Conservation (phyloP, 768 basidiomycete species). For the Kwoniella europaea region DNA sequence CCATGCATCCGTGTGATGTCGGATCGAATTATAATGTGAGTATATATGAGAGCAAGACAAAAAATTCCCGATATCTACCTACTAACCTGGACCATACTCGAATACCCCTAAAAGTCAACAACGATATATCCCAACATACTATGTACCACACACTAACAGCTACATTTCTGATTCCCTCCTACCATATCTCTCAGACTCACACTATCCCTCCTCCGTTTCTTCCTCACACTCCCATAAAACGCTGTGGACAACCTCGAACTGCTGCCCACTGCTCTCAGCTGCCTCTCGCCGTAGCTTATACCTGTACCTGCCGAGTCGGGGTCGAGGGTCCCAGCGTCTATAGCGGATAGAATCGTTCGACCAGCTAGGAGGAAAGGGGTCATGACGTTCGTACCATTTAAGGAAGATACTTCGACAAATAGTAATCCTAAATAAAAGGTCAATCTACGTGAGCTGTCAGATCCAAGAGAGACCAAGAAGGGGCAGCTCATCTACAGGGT, state of each 20-base stretch:
- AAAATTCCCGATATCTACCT: not conserved
- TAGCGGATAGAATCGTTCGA: constrained; percentile 82
- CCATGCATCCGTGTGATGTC: not conserved
- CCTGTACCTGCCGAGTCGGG: constrained; percentile 94
- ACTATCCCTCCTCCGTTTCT: constrained; percentile 46
- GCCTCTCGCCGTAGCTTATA: constrained; percentile 94
- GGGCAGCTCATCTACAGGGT: not conserved
- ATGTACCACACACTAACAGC: constrained; percentile 29
- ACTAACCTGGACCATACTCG: no score
- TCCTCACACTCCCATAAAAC: constrained; percentile 34
- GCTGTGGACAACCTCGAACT: constrained; percentile 82
- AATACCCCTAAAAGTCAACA: not conserved
- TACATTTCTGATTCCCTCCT: constrained; percentile 45
- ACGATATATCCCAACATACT: not conserved
- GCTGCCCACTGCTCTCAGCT: constrained; percentile 85
- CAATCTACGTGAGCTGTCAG: not conserved
- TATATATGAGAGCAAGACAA: not conserved
- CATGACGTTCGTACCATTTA: constrained; percentile 87
- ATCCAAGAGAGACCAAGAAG: not conserved
- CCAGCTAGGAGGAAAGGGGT: constrained; percentile 85
- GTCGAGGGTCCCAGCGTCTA: constrained; percentile 87
- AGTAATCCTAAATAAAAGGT: constrained; percentile 71
- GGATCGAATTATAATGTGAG: constrained; percentile 5
- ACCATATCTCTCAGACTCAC: constrained; percentile 55
- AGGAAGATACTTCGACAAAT: constrained; percentile 89